Percentiles rank a stretch among this genome's conserved stretches.
Conservation (phyloP, 2,329 filamentous ascomycete genomes). For the Colletotrichum sojae region DNA sequence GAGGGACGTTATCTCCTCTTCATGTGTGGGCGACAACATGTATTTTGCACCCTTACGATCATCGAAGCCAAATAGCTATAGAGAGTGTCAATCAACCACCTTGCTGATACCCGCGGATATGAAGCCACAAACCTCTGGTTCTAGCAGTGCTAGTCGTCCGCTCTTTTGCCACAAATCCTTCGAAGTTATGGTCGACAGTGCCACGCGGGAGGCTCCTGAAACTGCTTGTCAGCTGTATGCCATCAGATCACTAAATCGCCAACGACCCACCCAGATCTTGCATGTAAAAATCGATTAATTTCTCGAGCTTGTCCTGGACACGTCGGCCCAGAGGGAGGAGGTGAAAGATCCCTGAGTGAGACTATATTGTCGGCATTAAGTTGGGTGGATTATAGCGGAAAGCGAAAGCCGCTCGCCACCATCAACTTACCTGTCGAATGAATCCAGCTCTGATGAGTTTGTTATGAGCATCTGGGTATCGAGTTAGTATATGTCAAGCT, state of each 20-base stretch:
- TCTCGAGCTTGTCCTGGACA: constrained; percentile 90
- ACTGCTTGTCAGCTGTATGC: constrained; percentile 35
- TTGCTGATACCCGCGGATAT: background rate
- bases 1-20: constrained; percentile 93
- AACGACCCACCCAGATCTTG: constrained; percentile 71
- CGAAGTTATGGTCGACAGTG: constrained; percentile 88
- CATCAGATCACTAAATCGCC: background rate
- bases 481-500: constrained; percentile 33
- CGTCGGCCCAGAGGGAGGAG: constrained; percentile 88
- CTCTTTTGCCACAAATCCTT: constrained; percentile 87
- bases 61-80: constrained; percentile 81
- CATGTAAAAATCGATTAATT: constrained; percentile 92
- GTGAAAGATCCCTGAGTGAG: constrained; percentile 93
- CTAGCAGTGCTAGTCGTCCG: constrained; percentile 80
- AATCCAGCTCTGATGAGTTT: constrained; percentile 81
- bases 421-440: constrained; percentile 74
- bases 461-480: constrained; percentile 70
- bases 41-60: constrained; percentile 84
- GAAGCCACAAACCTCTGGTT: constrained; percentile 71
- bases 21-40: constrained; percentile 91
- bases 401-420: background rate
- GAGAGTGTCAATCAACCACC: constrained; percentile 40
- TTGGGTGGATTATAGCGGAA: constrained; percentile 3
- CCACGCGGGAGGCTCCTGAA: constrained; percentile 82
- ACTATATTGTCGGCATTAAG: constrained; percentile 59